Evolutionary conservation across 2,329 filamentous ascomycete species (phyloP).

Genomic region (Exophiala viscosa): DNA sequence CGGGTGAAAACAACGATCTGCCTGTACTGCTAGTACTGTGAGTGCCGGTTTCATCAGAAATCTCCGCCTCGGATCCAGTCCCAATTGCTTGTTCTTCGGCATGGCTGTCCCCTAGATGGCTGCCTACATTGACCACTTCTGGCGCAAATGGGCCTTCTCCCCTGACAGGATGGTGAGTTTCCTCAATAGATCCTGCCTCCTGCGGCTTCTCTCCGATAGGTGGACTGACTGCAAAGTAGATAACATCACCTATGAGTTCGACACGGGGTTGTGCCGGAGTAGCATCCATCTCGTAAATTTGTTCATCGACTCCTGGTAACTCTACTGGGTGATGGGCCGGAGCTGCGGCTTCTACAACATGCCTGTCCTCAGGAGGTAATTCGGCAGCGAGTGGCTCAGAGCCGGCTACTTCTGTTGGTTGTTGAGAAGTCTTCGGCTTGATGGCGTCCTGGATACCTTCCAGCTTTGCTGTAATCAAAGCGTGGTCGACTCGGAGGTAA

Average conservation of each 20-base stretch:
- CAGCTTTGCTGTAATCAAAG: conserved; percentile 49
- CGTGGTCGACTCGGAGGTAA: conserved; percentile 55
- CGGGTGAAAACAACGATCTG: conserved; percentile 20
- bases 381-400: conserved; percentile 27
- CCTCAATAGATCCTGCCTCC: conserved; percentile 26
- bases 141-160: conserved; percentile 29
- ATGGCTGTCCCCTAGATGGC: not conserved
- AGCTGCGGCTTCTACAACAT: conserved; percentile 28
- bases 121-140: conserved; percentile 19
- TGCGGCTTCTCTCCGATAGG: conserved; percentile 34
- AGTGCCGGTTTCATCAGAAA: conserved; percentile 24
- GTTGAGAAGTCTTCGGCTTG: conserved; percentile 7
- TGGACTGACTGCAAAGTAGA: conserved; percentile 33
- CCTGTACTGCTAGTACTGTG: conserved; percentile 24
- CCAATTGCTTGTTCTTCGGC: conserved; percentile 15
- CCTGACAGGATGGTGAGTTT: conserved; percentile 18
- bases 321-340: conserved; percentile 31
- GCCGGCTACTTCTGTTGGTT: conserved; percentile 17
- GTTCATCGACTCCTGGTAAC: conserved; percentile 30
- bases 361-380: conserved; percentile 32
- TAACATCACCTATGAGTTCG: conserved; percentile 37
- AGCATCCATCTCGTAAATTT: conserved; percentile 39
- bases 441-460: conserved; percentile 3
- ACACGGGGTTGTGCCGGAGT: conserved; percentile 34
- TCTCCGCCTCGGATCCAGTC: conserved; percentile 12